Conservation (phyloP, 306 rosid species). For the Malus asiatica region DNA sequence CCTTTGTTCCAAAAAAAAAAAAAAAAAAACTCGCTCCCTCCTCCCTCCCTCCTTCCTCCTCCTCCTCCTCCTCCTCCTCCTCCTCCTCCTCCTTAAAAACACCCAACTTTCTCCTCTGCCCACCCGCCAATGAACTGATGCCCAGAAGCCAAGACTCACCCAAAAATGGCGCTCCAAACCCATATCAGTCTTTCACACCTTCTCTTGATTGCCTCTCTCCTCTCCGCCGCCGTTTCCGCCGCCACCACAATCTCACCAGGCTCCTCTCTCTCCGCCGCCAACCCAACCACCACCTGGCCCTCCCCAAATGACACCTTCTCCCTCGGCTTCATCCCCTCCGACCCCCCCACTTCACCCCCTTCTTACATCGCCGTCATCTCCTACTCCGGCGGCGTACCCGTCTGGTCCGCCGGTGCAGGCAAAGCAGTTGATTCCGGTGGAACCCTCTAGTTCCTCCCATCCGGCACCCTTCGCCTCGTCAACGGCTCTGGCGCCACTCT, state of each 20-base stretch:
- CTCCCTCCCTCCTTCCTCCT: too few species aligned
- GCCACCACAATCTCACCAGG: conserved; percentile 27
- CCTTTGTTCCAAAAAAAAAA: too few species aligned
- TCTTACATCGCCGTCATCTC: conserved; percentile 46
- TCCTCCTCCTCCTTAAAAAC: too few species aligned
- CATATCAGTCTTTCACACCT: background rate
- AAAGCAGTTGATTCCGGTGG: conserved; percentile 43
- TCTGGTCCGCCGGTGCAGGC: conserved; percentile 53
- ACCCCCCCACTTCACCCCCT: conserved; percentile 41
- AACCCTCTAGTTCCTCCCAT: conserved; percentile 36
- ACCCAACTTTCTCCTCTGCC: too few species aligned
- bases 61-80: too few species aligned
- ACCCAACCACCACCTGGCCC: conserved; percentile 34
- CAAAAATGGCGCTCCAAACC: background rate
- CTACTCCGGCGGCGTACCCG: conserved; percentile 42
- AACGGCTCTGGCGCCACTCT: conserved; percentile 47
- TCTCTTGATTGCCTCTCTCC: background rate
- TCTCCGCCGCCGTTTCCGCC: background rate
- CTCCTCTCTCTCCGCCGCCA: conserved; percentile 45
- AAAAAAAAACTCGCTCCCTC: too few species aligned
- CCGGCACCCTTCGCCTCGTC: conserved; percentile 51
- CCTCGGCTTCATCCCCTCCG: conserved; percentile 33
- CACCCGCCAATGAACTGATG: too few species aligned
- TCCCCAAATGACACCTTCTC: conserved; percentile 36
- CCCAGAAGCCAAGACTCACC: background rate